Evolutionary conservation across 1,284 basidiomycete species (phyloP).

Genomic region (Tremellales sp.): DNA sequence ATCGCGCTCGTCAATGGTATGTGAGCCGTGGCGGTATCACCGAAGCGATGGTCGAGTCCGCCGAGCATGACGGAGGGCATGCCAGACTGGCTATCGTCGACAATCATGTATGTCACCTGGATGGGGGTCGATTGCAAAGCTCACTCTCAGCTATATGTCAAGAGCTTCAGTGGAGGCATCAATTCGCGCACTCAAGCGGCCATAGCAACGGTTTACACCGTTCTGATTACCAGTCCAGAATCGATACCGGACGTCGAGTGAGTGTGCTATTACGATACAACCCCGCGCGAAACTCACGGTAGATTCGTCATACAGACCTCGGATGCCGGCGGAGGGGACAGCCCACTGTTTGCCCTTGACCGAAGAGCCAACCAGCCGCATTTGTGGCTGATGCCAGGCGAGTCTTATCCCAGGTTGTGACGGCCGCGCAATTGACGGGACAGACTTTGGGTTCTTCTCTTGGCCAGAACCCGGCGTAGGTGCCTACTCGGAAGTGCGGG

Average conservation of each 20-base stretch:
- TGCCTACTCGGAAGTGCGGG: conserved; percentile 31
- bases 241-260: conserved; percentile 43
- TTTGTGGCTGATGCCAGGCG: conserved; percentile 43
- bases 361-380: conserved; percentile 23
- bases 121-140: neutral
- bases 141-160: conserved; percentile 37
- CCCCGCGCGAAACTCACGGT: neutral
- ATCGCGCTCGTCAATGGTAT: conserved; percentile 33
- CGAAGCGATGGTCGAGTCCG: conserved; percentile 31
- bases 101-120: conserved; percentile 37
- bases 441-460: conserved; percentile 43
- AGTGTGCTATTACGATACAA: conserved; percentile 7
- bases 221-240: conserved; percentile 33
- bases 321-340: conserved; percentile 28
- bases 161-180: conserved; percentile 30
- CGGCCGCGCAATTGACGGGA: neutral
- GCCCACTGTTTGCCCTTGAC: conserved; percentile 25
- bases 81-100: conserved; percentile 39
- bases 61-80: conserved; percentile 27
- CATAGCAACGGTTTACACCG: conserved; percentile 31
- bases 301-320: conserved; percentile 38
- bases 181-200: conserved; percentile 29
- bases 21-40: conserved; percentile 30
- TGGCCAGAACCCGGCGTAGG: conserved; percentile 44
- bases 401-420: neutral